Evolutionary conservation across 768 basidiomycete genomes (phyloP), one percentile per base, ranked within the genome.

Genomic region (Lactifluus echinatus): DNA sequence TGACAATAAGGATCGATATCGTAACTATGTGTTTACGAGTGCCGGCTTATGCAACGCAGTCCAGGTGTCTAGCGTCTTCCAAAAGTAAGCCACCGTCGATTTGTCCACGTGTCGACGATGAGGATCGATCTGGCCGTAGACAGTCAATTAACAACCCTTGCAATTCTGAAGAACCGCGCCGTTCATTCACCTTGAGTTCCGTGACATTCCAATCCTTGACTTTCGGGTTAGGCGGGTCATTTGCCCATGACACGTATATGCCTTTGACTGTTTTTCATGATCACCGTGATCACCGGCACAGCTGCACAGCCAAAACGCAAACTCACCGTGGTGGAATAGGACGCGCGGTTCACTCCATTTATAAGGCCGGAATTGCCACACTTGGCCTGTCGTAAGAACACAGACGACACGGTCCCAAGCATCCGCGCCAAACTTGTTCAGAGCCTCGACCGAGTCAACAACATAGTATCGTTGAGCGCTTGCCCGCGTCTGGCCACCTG

Each of bases 121-220:
- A 12, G 84, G 86, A 65, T 99, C 95, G 63, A 98, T 93, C 94
- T 96, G 57, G 1, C 24, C 11, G 4, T 31, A 31, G n/a, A n/a
- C n/a, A n/a, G n/a, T n/a, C n/a, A n/a, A n/a, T n/a, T n/a, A n/a
- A n/a, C n/a, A n/a, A n/a, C n/a, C n/a, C n/a, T n/a, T n/a, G n/a
- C n/a, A n/a, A n/a, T n/a, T n/a, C n/a, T n/a, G n/a, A n/a, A n/a
- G n/a, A n/a, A n/a, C n/a, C n/a, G n/a, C n/a, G n/a, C n/a, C n/a
- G n/a, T n/a, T n/a, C n/a, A 40, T 55, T 42, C 61, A 89, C 94
- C 79, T 91, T 93, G 60, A 97, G 79, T 66, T 95, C 90, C 0
- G 89, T 89, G 17, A 99, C 95, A 63, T 97, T 97, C 96, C 96
- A 98, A 59, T 95, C 92, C 69, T 88, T 88, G 61, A 95, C 88